Evolutionary conservation across 2,329 filamentous ascomycete genomes (phyloP).

Genomic region (Colletotrichum sublineola): DNA sequence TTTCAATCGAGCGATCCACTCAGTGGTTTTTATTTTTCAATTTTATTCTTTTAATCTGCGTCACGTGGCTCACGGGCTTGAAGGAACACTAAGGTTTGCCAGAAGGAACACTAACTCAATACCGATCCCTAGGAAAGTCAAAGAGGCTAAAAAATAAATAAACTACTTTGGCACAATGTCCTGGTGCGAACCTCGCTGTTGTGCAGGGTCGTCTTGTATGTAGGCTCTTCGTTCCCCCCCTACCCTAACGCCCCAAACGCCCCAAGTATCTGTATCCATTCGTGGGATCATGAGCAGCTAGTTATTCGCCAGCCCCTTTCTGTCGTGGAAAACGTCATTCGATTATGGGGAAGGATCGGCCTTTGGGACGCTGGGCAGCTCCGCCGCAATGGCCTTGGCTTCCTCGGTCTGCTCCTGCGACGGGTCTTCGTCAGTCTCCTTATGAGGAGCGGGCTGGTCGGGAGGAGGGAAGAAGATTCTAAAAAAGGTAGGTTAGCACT

Average conservation of each 20-base stretch:
- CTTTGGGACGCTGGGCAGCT: conserved; percentile 54
- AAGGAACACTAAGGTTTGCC: neutral
- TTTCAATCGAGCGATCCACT: neutral
- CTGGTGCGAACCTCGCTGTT: neutral
- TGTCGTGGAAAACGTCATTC: neutral
- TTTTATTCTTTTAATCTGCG: neutral
- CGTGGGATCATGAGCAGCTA: neutral
- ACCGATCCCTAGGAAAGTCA: too few species aligned
- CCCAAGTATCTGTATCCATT: neutral
- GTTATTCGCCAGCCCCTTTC: too few species aligned
- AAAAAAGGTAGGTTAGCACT: neutral
- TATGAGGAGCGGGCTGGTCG: conserved; percentile 30
- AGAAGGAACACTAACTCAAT: neutral
- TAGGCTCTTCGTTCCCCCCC: neutral
- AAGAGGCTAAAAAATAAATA: neutral
- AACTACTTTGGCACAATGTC: neutral
- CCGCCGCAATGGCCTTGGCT: conserved; percentile 46
- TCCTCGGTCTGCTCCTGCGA: conserved; percentile 45
- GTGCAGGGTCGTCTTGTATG: neutral
- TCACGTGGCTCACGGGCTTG: neutral
- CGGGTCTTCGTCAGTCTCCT: conserved; percentile 43
- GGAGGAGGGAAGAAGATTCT: conserved; percentile 42
- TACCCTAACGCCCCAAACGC: conserved; percentile 15
- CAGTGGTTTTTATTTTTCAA: neutral
- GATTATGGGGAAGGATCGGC: conserved; percentile 47